A percentile compares a stretch with the other conserved stretches of the same genome.
Evolutionary conservation across 148 eudicot genomes (phyloP).

Genomic region (Vaccinium macrocarpon): DNA sequence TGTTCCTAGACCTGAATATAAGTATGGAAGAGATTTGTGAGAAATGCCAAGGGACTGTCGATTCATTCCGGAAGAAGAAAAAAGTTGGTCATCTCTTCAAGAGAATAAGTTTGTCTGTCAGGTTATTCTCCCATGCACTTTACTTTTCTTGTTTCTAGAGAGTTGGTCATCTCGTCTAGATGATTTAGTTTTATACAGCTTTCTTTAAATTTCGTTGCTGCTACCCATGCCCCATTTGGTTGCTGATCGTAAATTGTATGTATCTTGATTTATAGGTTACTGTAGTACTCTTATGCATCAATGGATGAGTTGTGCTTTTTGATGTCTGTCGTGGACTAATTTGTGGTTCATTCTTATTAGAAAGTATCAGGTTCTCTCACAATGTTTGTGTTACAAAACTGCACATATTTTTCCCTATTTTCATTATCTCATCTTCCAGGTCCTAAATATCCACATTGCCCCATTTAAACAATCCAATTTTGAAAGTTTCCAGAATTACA

Average conservation of each 20-base stretch:
- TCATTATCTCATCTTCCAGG: background rate
- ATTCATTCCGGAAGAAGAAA: slow-evolving; percentile 57
- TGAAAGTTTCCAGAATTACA: background rate
- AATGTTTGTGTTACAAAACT: background rate
- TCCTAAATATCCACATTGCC: background rate
- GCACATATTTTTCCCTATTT: background rate
- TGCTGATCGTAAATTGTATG: background rate
- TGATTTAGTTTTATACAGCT: background rate
- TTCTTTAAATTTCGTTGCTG: background rate
- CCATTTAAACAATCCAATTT: background rate
- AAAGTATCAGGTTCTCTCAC: background rate
- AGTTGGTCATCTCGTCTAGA: background rate
- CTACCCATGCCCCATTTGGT: background rate
- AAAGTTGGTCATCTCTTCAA: slow-evolving; percentile 60
- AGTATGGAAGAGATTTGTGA: slow-evolving; percentile 50
- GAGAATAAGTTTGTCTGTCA: slow-evolving; percentile 52
- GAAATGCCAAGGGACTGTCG: slow-evolving; percentile 67
- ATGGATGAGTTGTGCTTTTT: background rate
- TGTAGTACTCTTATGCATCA: background rate
- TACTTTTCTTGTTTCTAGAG: slow-evolving; percentile 2
- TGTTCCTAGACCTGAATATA: slow-evolving; percentile 50
- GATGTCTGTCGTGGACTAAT: background rate
- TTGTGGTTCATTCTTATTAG: background rate
- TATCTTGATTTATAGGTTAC: background rate
- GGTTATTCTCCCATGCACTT: slow-evolving; percentile 34